Evolutionary conservation across 208 protist species (phyloP), one percentile per base, ranked within the genome.

Genomic region (Angomonas desouzai): DNA sequence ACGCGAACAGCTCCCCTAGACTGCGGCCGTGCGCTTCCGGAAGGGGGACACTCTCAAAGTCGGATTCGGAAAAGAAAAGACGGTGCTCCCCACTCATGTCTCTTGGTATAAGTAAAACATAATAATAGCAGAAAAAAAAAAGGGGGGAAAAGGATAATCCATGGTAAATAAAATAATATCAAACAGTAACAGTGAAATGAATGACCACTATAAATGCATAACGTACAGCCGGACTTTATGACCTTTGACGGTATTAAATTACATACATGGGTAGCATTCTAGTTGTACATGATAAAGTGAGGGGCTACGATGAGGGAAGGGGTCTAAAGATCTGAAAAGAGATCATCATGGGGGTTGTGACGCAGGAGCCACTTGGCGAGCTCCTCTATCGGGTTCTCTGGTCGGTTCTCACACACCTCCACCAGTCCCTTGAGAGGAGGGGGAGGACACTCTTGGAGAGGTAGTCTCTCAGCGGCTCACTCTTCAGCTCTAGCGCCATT

Each of bases 321-420:
- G 4, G 6, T 48, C 73, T 74, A 92, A 20, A 92, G 43, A 20
- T 94, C 89, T 25, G 68, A 74, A 65, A 87, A 91, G 7, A 83
- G 76, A 65, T 97, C 89, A 47, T 95, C 85, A 48, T 88, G 71
- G 25, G 92, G 91, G 70, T 97, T 97, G 72, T 98, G 79, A 9
- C 81, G 81, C 22, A 96, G 79, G 1, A 98, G 71, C 88, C 89
- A 97, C 73, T 97, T 88, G 18, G 93, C 92, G 32, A 98, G 72
- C 64, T 87, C 97, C 68, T 98, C 97, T 0, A 98, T 80, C 2
- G 97, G 97, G 64, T 98, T 92, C 11, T 95, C 89, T 1, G 97
- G 97, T 11, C 86, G 86, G 53, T 60, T 55, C 48, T 92, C 86
- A 66, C 87, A 93, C 18, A 97, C 92, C 80, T 98, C 87, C 23